Percentiles rank a stretch among this genome's conserved stretches.
These are phyloP conservation scores for Alternaria hordeiaustralica DNA, from an alignment of 2,329 filamentous ascomycete species.

Conservation along the genomic window DNA sequence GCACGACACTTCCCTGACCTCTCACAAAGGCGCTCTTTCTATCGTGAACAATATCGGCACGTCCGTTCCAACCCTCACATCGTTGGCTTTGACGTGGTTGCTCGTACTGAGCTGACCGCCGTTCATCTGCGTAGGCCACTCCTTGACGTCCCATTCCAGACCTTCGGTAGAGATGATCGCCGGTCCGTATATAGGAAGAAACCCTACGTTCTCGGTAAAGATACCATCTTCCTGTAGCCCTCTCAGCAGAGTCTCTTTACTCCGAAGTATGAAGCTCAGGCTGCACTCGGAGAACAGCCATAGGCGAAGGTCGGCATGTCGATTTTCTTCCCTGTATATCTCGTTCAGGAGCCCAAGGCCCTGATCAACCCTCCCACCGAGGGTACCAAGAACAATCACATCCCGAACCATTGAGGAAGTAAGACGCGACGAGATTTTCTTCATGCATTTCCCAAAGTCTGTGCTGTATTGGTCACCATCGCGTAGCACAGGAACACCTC, in stretches of 20 bases:
- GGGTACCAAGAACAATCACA: constrained; percentile 81
- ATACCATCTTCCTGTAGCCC: constrained; percentile 60
- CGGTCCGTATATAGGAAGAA: constrained; percentile 82
- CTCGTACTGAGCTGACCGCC: constrained; percentile 58
- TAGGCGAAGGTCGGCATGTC: constrained; percentile 58
- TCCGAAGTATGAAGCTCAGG: constrained; percentile 79
- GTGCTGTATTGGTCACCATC: constrained; percentile 86
- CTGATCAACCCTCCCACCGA: constrained; percentile 92
- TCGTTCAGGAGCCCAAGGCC: constrained; percentile 89
- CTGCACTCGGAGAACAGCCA: constrained; percentile 83
- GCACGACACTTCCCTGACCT: background rate
- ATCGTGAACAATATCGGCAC: constrained; percentile 57
- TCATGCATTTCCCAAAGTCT: constrained; percentile 84
- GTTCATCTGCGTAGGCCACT: constrained; percentile 70
- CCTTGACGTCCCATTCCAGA: constrained; percentile 86
- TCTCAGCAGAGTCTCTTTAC: constrained; percentile 70
- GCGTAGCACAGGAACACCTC: constrained; percentile 67
- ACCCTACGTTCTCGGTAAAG: constrained; percentile 82
- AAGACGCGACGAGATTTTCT: constrained; percentile 61
- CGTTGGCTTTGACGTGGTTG: constrained; percentile 54
- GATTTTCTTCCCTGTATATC: constrained; percentile 64
- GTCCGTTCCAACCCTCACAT: constrained; percentile 50
- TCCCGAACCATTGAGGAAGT: constrained; percentile 51
- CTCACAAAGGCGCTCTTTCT: constrained; percentile 38
- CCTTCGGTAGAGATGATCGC: constrained; percentile 80